Evolutionary conservation across 1,284 basidiomycete genomes (phyloP).

Genomic region (Thecaphora frezii): DNA sequence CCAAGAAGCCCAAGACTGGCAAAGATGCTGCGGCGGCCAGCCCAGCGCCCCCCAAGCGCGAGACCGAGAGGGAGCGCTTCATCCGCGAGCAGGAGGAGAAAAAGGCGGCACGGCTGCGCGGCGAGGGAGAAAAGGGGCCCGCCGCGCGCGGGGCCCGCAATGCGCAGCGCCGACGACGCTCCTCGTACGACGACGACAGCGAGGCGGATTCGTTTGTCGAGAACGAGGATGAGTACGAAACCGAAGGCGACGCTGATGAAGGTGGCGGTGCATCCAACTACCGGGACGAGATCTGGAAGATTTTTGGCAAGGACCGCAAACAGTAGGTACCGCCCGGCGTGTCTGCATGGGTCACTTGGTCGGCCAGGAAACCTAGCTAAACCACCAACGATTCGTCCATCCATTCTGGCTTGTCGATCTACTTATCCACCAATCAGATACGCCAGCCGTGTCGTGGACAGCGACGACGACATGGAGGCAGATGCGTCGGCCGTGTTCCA

Average conservation of each 20-base stretch:
- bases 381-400: too few species aligned
- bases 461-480: conserved; percentile 58
- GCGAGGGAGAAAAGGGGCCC: background rate
- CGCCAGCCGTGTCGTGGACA: conserved; percentile 38
- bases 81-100: conserved; percentile 44
- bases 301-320: conserved; percentile 49
- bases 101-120: conserved; percentile 3
- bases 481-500: conserved; percentile 42
- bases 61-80: conserved; percentile 47
- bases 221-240: conserved; percentile 12
- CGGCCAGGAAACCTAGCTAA: too few species aligned
- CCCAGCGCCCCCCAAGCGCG: conserved; percentile 16
- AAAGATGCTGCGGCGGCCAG: conserved; percentile 6
- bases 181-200: conserved; percentile 13
- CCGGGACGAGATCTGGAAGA: conserved; percentile 51
- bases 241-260: conserved; percentile 5
- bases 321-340: conserved; percentile 13
- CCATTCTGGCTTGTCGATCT: background rate
- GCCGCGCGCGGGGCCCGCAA: background rate
- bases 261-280: conserved; percentile 11
- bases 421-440: conserved; percentile 12
- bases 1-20: conserved; percentile 8
- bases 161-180: background rate
- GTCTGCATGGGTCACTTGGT: too few species aligned
- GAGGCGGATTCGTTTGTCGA: conserved; percentile 26